A percentile compares a stretch with the other conserved stretches of the same genome.
These are phyloP conservation scores for Shiraia bambusicola DNA, from an alignment of 2,329 filamentous ascomycete genomes.

Conservation along the genomic window DNA sequence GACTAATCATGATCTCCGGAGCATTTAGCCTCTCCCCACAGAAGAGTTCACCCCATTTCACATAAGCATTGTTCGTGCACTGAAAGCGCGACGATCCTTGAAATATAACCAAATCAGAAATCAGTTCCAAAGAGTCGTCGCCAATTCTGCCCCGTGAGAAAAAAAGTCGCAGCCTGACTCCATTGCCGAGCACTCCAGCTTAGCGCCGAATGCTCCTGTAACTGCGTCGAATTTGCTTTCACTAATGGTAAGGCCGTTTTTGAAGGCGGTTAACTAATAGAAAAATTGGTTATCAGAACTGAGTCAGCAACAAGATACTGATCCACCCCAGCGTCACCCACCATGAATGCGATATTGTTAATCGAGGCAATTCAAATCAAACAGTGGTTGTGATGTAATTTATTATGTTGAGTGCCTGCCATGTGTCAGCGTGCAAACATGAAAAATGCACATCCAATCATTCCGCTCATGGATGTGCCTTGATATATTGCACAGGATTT, in stretches of 20 bases:
- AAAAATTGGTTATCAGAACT: slow-evolving; percentile 49
- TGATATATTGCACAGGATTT: slow-evolving; percentile 45
- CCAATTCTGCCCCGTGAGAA: too few species aligned
- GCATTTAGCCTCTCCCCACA: slow-evolving; percentile 9
- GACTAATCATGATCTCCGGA: slow-evolving; percentile 19
- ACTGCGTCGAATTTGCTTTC: slow-evolving; percentile 4
- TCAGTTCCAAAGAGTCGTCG: too few species aligned
- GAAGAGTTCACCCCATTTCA: too few species aligned
- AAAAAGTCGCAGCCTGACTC: slow-evolving; percentile 26
- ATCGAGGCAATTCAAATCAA: not conserved
- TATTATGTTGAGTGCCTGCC: slow-evolving; percentile 3
- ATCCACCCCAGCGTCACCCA: slow-evolving; percentile 28
- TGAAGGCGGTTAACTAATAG: slow-evolving; percentile 52
- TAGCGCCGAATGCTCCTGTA: slow-evolving; percentile 20
- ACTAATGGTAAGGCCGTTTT: not conserved
- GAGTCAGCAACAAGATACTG: slow-evolving; percentile 48
- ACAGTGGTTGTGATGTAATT: slow-evolving; percentile 24
- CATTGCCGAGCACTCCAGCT: slow-evolving; percentile 40
- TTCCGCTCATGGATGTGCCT: slow-evolving; percentile 49
- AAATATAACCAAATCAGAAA: too few species aligned
- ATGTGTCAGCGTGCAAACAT: too few species aligned
- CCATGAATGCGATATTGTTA: slow-evolving; percentile 15
- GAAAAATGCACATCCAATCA: too few species aligned
- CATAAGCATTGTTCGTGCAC: too few species aligned
- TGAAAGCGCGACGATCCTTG: too few species aligned